These are phyloP conservation scores for Carallia brachiata DNA, from an alignment of 345 rosid genomes.

Conservation along the genomic window DNA sequence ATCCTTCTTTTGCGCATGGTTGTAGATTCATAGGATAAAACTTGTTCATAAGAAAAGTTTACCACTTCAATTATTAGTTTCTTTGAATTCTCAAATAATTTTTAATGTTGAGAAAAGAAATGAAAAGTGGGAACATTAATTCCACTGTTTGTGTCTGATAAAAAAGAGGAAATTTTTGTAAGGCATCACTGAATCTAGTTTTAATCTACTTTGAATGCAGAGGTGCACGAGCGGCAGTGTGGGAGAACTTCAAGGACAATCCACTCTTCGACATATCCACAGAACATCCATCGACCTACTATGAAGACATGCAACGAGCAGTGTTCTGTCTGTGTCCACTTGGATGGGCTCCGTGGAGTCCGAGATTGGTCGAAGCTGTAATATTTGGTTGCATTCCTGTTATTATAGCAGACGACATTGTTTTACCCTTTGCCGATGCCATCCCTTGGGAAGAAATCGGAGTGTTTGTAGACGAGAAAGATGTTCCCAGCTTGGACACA, in stretches of 20 bases:
- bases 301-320: slow-evolving; percentile 96
- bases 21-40: not conserved
- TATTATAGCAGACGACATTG: slow-evolving; percentile 92
- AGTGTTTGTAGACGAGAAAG: slow-evolving; percentile 81
- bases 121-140: too few species aligned
- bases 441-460: slow-evolving; percentile 98
- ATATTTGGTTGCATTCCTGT: slow-evolving; percentile 98
- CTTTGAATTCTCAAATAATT: too few species aligned
- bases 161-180: not conserved
- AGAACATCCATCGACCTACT: slow-evolving; percentile 88
- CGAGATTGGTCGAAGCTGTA: slow-evolving; percentile 93
- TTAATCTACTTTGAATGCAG: slow-evolving; percentile 32
- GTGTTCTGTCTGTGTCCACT: slow-evolving; percentile 88
- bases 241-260: slow-evolving; percentile 96
- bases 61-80: too few species aligned
- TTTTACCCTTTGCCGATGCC: slow-evolving; percentile 91
- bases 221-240: slow-evolving; percentile 96
- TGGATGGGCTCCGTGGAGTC: slow-evolving; percentile 99
- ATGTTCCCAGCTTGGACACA: slow-evolving; percentile 73
- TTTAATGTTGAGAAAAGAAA: too few species aligned
- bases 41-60: not conserved
- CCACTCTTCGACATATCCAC: slow-evolving; percentile 92
- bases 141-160: not conserved
- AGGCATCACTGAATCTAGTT: not conserved
- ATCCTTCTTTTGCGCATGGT: not conserved